phyloP scores from a whole-genome alignment of 2,329 filamentous ascomycete genomes.

The Tricladium varicosporioides region DNA sequence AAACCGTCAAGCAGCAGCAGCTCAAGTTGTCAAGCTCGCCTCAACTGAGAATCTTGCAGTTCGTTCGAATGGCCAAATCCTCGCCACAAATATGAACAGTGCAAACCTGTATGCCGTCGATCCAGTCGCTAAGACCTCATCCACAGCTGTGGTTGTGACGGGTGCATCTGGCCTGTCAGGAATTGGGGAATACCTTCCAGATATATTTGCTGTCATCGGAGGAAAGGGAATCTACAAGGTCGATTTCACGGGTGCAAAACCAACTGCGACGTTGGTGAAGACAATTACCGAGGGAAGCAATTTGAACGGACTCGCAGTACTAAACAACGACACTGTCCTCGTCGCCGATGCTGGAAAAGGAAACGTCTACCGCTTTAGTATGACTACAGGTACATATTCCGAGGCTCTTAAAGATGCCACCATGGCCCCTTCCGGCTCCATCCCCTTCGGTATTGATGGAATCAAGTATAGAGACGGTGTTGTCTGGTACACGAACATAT shows the following conservation, averaged over 20 bases:
- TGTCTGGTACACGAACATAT: slow-evolving; percentile 14
- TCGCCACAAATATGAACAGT: slow-evolving; percentile 9
- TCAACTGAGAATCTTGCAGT: slow-evolving; percentile 12
- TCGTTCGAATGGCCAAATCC: slow-evolving; percentile 10
- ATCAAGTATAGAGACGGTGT: slow-evolving; percentile 7
- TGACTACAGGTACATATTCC: slow-evolving; percentile 23
- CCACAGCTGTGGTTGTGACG: slow-evolving; percentile 7
- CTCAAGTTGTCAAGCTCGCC: slow-evolving; percentile 5
- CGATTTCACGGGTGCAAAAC: slow-evolving; percentile 9
- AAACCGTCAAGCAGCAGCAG: slow-evolving; percentile 5
- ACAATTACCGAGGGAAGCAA: slow-evolving; percentile 4
- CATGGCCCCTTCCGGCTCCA: slow-evolving; percentile 2
- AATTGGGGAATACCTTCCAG: slow-evolving; percentile 34
- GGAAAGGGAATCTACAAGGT: slow-evolving; percentile 18
- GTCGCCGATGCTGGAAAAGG: slow-evolving; percentile 26
- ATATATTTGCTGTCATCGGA: slow-evolving; percentile 30
- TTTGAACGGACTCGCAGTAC: slow-evolving; percentile 10
- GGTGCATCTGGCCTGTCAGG: slow-evolving; percentile 31
- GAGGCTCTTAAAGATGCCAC: slow-evolving; percentile 4
- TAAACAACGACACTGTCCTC: slow-evolving; percentile 14
- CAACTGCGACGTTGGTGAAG: slow-evolving; percentile 5
- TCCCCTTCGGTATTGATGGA: slow-evolving; percentile 15
- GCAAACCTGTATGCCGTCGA: slow-evolving; percentile 12
- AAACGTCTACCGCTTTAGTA: slow-evolving; percentile 22
- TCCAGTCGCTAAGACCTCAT: slow-evolving; percentile 7